Evolutionary conservation across 2,329 filamentous ascomycete genomes (phyloP), one percentile per base, ranked within the genome.

Genomic region (Alternaria rosae): DNA sequence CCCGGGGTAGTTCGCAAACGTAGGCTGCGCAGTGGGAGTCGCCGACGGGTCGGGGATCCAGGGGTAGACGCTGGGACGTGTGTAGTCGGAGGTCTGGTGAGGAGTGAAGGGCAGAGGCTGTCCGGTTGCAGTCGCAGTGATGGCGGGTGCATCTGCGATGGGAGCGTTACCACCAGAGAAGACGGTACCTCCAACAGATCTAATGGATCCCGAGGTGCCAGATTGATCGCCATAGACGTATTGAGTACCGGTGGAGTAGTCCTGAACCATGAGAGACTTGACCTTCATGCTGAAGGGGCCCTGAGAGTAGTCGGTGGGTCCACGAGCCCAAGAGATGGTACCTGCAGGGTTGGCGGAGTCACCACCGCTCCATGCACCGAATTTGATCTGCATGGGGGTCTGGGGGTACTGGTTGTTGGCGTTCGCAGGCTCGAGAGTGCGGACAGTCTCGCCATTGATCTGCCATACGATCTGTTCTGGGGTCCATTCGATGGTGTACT

Each of bases 401-500:
- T 99, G 95, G 8, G 95, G 95, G 76, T 96, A 99, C 80, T 97
- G 92, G 57, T 84, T 76, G 64, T 90, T 87, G 62, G 94, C 92
- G 54, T 92, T 89, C 52, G 82, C 84, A 42, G 88, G 87, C 48
- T 86, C 89, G 61, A 97, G 85, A 11, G 91, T 91, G 61, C 95
- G 90, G 51, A 97, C 88, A 6, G 91, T 89, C 13, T 85, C 87
- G 59, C 90, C 92, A 76, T 91, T 92, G 65, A 97, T 92, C 65
- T 90, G 89, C 94, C 94, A 99, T 38, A 93, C 86, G 75, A 97
- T 91, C 75, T 93, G 90, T 56, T 91, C 86, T 41, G 89, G 84
- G 0, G 93, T 97, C 95, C 95, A 99, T 79, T 97, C 93, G 72
- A 98, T 84, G 4, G 90, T 89, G 82, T 98, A 99, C 10, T 89